phyloP scores from a whole-genome alignment of 2,329 filamentous ascomycete genomes.

The Ascochyta clinopodiicola region DNA sequence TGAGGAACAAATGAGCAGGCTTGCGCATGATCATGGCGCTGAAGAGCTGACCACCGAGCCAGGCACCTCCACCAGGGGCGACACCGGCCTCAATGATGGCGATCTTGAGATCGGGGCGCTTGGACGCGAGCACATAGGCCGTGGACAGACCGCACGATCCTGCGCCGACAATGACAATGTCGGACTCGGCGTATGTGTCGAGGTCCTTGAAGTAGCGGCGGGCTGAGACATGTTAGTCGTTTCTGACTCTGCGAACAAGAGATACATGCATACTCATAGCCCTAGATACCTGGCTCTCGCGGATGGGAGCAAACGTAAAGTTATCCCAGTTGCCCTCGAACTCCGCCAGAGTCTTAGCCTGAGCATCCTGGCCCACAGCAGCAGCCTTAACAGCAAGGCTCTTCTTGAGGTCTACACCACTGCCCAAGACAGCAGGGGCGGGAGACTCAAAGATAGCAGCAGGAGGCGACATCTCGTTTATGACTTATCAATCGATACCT shows the following conservation, averaged over 20 bases:
- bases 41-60: constrained; percentile 94
- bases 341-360: constrained; percentile 65
- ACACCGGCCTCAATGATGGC: constrained; percentile 89
- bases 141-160: constrained; percentile 86
- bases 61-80: constrained; percentile 82
- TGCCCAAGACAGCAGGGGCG: constrained; percentile 55
- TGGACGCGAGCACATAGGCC: constrained; percentile 82
- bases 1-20: constrained; percentile 84
- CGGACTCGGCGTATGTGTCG: constrained; percentile 87
- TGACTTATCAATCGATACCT: constrained; percentile 43
- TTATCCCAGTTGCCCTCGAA: constrained; percentile 79
- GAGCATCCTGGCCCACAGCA: constrained; percentile 52
- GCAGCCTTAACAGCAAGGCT: constrained; percentile 57
- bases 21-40: constrained; percentile 95
- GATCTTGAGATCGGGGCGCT: constrained; percentile 88
- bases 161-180: constrained; percentile 91
- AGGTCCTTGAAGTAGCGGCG: constrained; percentile 91
- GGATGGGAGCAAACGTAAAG: constrained; percentile 85
- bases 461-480: constrained; percentile 73
- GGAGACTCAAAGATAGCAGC: constrained; percentile 68
- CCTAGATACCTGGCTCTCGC: constrained; percentile 89
- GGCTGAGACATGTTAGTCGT: constrained; percentile 42
- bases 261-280: constrained; percentile 69
- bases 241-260: background rate
- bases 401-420: constrained; percentile 46